Evolutionary conservation across 306 rosid genomes (phyloP), one percentile per base, ranked within the genome.

Genomic region (Cucumis cinereus): DNA sequence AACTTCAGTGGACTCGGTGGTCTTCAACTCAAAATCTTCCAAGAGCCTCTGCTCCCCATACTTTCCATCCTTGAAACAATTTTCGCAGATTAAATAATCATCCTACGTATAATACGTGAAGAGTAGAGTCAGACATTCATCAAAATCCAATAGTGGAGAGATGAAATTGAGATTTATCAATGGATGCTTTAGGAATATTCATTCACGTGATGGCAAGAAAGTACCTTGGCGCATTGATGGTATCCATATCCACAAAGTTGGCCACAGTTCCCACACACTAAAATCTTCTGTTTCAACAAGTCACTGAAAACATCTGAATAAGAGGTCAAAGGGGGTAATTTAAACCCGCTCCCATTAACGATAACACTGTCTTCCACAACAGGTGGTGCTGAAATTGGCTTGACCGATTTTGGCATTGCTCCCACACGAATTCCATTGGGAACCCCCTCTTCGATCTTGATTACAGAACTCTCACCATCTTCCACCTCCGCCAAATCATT

Each of bases 351-450:
- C 22, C 54, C 87, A 75, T 59, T 77, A 1, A 61, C 77, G 79
- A 28, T 71, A 12, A 60, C 80, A 33, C 49, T 77, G n/a, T 35
- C 74, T 84, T 62, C 85, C 6, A 63, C 38, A 7, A 11, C 30
- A 13, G 84, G 86, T 0, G 85, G 88, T 11, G 79, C 58, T 1
- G 82, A 63, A 63, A 92, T 81, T 0, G 95, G 97, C 59, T 89
- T 94, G 74, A 86, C 79, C 10, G 98, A 93, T 76, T 84, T 94
- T 0, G 99, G 97, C 75, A 73, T 81, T 0, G 90, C 97, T 62
- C 83, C 96, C 3, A 92, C 97, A 1, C 99, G 94, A 64, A 94
- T 82, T 54, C 96, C 96, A 73, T 72, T 86, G 1, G 99, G 99
- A 4, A 88, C 87, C 55, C 90, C 93, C 43, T 90, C 94, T 75